Evolutionary conservation across 2,329 filamentous ascomycete genomes (phyloP).

Genomic region (Incumbomyces lentus): DNA sequence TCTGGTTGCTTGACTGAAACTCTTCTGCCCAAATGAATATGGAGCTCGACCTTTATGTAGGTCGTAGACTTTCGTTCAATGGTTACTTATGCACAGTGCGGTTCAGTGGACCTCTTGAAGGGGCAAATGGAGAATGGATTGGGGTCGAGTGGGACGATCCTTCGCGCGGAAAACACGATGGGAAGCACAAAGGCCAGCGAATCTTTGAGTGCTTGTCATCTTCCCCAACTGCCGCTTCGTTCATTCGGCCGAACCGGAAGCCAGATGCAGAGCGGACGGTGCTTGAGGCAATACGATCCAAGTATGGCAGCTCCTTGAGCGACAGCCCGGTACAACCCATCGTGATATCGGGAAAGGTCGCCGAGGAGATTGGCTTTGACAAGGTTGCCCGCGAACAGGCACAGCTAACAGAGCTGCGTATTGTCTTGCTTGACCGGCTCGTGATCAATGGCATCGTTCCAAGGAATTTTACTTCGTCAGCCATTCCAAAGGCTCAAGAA

Average conservation of each 20-base stretch:
- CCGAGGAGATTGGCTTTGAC: conserved; percentile 89
- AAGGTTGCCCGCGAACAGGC: conserved; percentile 77
- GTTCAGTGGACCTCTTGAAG: conserved; percentile 66
- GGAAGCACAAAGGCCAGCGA: conserved; percentile 63
- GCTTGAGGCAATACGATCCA: conserved; percentile 66
- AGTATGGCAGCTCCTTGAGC: conserved; percentile 53
- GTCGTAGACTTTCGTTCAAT: conserved; percentile 71
- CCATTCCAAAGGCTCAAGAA: conserved; percentile 24
- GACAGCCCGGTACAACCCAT: conserved; percentile 33
- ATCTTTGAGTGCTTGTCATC: conserved; percentile 61
- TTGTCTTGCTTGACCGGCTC: conserved; percentile 72
- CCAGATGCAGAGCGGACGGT: conserved; percentile 62
- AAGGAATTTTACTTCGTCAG: conserved; percentile 16
- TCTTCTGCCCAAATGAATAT: not conserved
- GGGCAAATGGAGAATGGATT: conserved; percentile 71
- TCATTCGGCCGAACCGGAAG: conserved; percentile 67
- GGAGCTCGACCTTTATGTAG: conserved; percentile 24
- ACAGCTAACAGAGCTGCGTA: conserved; percentile 62
- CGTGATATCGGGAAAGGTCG: conserved; percentile 68
- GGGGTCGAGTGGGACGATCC: conserved; percentile 96
- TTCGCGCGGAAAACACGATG: conserved; percentile 78
- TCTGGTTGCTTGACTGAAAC: no score
- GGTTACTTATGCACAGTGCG: conserved; percentile 72
- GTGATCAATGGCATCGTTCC: conserved; percentile 40
- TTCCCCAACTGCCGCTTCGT: conserved; percentile 63